Percentiles rank a stretch among this genome's conserved stretches.
These are phyloP conservation scores for Malania oleifera DNA, from an alignment of 164 flowering plant species.

Conservation along the genomic window DNA sequence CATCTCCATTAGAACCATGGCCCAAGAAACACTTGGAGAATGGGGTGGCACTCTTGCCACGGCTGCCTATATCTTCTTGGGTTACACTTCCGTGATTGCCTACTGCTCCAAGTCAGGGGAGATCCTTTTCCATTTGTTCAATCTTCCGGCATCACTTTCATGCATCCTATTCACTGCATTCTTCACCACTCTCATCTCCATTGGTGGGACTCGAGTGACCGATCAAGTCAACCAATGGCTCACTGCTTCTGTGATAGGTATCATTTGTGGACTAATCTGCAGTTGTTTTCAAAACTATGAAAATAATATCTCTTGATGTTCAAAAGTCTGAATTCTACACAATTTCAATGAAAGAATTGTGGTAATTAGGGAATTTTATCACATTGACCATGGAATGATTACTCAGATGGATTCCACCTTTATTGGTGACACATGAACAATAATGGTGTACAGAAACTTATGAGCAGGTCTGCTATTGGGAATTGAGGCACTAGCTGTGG, in stretches of 20 bases:
- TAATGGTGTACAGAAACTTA: not conserved
- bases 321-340: too few species aligned
- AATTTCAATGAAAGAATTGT: too few species aligned
- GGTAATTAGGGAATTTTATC: too few species aligned
- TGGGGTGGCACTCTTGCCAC: conserved; percentile 62
- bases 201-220: conserved; percentile 58
- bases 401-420: not conserved
- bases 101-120: conserved; percentile 66
- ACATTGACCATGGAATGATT: too few species aligned
- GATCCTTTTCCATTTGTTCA: conserved; percentile 45
- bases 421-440: not conserved
- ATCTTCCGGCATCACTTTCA: conserved; percentile 47
- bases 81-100: conserved; percentile 65
- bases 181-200: conserved; percentile 47
- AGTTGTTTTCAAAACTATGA: too few species aligned
- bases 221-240: conserved; percentile 73
- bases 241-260: conserved; percentile 68
- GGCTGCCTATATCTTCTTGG: conserved; percentile 55
- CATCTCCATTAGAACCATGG: conserved; percentile 78
- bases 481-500: conserved; percentile 49
- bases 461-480: conserved; percentile 50
- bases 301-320: too few species aligned
- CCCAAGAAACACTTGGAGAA: conserved; percentile 70
- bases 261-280: too few species aligned
- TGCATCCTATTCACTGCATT: conserved; percentile 46